phyloP scores from a whole-genome alignment of 768 basidiomycete genomes.

The Dioszegia aurantiaca region DNA sequence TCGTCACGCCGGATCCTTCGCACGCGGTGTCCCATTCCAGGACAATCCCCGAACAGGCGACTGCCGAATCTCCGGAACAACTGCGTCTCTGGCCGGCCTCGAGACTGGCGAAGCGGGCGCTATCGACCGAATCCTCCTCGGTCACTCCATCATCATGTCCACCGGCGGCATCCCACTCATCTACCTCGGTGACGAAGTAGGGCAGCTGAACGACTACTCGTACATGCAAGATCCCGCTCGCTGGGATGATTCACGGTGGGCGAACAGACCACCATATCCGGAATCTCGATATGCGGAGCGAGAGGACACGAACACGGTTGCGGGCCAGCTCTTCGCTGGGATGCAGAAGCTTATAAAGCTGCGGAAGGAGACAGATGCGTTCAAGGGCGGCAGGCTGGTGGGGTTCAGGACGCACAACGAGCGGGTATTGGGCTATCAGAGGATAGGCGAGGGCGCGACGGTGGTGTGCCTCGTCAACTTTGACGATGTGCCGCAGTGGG shows the following conservation, averaged over 20 bases:
- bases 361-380: conserved; percentile 10
- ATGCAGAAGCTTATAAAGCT: conserved; percentile 7
- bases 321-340: conserved; percentile 9
- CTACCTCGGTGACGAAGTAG: conserved; percentile 19
- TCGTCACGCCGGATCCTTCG: conserved; percentile 15
- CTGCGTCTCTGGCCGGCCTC: conserved; percentile 12
- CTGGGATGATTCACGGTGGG: conserved; percentile 17
- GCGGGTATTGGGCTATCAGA: conserved; percentile 16
- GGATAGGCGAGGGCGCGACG: background rate
- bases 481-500: conserved; percentile 19
- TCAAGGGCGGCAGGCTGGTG: conserved; percentile 12
- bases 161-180: conserved; percentile 14
- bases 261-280: conserved; percentile 12
- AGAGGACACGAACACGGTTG: background rate
- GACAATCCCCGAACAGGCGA: conserved; percentile 18
- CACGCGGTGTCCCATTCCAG: conserved; percentile 20
- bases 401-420: conserved; percentile 19
- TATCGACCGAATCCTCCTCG: conserved; percentile 16
- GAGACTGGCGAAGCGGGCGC: conserved; percentile 16
- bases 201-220: conserved; percentile 16
- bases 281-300: conserved; percentile 5
- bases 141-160: conserved; percentile 16
- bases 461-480: conserved; percentile 17
- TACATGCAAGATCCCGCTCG: conserved; percentile 15
- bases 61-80: conserved; percentile 17